Base-by-base conservation (phyloP, 495 filamentous ascomycete genomes). In the Talaromyces trachyspermus region DNA sequence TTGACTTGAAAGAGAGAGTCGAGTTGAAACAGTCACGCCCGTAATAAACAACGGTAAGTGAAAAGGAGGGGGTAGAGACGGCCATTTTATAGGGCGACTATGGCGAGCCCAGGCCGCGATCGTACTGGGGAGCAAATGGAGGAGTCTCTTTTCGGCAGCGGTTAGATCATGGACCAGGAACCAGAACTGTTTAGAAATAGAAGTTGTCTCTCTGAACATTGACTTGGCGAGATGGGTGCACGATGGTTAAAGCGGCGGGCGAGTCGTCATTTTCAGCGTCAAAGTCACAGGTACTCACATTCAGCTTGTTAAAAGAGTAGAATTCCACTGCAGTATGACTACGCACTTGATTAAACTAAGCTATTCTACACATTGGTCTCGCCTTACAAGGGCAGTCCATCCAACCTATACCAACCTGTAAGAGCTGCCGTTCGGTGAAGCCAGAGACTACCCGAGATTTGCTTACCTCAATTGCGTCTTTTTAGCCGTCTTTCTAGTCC, bases 401-500 rank as follows among this genome's bases (percentile, higher is more conserved):
- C n/a, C n/a, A n/a, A n/a, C n/a, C n/a, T n/a, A n/a, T n/a, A n/a
- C n/a, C 52, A 53, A n/a, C 14, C 1, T 32, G 10, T 32, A 32
- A 4, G 10, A 30, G 2, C 29, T 32, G 29, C 14, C 29, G 14
- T 32, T 32, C 29, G 3, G 29, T 9, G 10, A 32, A n/a, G n/a
- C n/a, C n/a, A n/a, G n/a, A n/a, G n/a, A n/a, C n/a, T n/a, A n/a
- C n/a, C n/a, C n/a, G n/a, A n/a, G n/a, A n/a, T n/a, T n/a, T n/a
- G n/a, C n/a, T n/a, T n/a, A n/a, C n/a, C n/a, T n/a, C n/a, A n/a
- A n/a, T n/a, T n/a, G n/a, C n/a, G n/a, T n/a, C n/a, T n/a, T n/a
- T n/a, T n/a, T n/a, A n/a, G n/a, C n/a, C n/a, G n/a, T n/a, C 71
- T 8, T 77, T 79, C 55, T 77, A 66, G 54, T 90, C 80, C 22